These are phyloP conservation scores for Cladobotryum mycophilum DNA, from an alignment of 2,329 filamentous ascomycete species.

Conservation along the genomic window DNA sequence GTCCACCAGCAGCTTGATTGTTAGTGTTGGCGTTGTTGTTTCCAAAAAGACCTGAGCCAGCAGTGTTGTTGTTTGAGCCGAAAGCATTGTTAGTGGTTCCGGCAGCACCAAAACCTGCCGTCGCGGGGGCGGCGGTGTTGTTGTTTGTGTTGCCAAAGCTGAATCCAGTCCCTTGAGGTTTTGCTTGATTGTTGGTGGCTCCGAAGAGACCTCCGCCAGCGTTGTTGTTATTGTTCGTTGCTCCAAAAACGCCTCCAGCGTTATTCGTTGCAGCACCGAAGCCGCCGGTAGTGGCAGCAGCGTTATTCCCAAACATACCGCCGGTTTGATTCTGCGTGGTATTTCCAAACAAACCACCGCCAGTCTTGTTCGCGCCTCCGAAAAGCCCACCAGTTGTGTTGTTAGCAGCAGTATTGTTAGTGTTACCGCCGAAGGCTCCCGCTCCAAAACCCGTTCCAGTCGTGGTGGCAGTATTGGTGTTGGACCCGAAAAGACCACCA, in stretches of 20 bases:
- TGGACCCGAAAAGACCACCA: slow-evolving; percentile 32
- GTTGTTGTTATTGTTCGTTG: slow-evolving; percentile 21
- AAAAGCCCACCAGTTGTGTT: slow-evolving; percentile 20
- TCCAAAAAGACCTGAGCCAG: slow-evolving; percentile 36
- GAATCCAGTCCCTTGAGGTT: slow-evolving; percentile 31
- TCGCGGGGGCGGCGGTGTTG: slow-evolving; percentile 13
- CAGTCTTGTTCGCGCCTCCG: slow-evolving; percentile 19
- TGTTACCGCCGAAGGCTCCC: slow-evolving; percentile 37
- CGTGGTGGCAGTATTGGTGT: slow-evolving; percentile 24
- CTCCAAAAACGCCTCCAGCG: slow-evolving; percentile 25
- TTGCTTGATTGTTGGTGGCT: slow-evolving; percentile 27
- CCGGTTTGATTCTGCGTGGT: slow-evolving; percentile 20
- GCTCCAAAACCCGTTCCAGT: slow-evolving; percentile 18
- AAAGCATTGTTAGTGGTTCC: slow-evolving; percentile 29
- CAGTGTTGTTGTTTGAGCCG: slow-evolving; percentile 22
- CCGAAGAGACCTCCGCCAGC: slow-evolving; percentile 38
- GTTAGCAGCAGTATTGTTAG: slow-evolving; percentile 21
- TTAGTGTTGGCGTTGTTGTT: slow-evolving; percentile 16
- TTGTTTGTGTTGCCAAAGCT: slow-evolving; percentile 37
- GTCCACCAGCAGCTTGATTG: slow-evolving; percentile 23
- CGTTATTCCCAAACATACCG: slow-evolving; percentile 34
- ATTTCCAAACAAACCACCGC: slow-evolving; percentile 35
- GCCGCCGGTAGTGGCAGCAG: slow-evolving; percentile 22
- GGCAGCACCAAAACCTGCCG: slow-evolving; percentile 18
- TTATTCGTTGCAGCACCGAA: slow-evolving; percentile 32